These are phyloP conservation scores for Magnusiomyces suaveolens DNA, from an alignment of 1,139 yeast genomes.

Conservation along the genomic window DNA sequence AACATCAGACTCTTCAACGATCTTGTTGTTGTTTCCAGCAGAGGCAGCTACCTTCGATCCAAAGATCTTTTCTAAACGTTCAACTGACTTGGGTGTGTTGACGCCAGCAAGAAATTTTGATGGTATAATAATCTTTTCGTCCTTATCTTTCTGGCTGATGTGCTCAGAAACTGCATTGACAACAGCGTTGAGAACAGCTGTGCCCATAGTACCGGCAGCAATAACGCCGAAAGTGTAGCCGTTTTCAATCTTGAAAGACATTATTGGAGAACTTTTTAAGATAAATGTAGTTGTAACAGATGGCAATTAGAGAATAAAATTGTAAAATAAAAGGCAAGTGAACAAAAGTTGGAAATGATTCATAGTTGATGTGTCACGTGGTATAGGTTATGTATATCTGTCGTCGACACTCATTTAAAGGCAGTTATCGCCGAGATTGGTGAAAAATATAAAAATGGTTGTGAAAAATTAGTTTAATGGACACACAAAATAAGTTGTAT, in stretches of 20 bases:
- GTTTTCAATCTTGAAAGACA: constrained; percentile 20
- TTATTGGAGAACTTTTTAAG: not conserved
- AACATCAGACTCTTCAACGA: constrained; percentile 56
- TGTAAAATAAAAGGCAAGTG: too few species aligned
- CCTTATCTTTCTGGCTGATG: constrained; percentile 20
- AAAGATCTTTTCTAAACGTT: constrained; percentile 39
- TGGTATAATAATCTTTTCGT: constrained; percentile 38
- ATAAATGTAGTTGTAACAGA: not conserved
- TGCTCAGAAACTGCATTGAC: constrained; percentile 36
- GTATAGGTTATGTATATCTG: too few species aligned
- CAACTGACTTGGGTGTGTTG: constrained; percentile 44
- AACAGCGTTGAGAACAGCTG: constrained; percentile 85
- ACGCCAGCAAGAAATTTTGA: constrained; percentile 67
- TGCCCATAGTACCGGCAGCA: constrained; percentile 96
- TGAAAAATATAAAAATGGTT: not conserved
- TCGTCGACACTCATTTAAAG: not conserved
- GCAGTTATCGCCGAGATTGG: not conserved
- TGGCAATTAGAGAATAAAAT: not conserved
- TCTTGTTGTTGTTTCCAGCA: constrained; percentile 46
- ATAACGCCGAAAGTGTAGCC: constrained; percentile 65
- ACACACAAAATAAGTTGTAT: not conserved
- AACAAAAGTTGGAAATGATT: not conserved
- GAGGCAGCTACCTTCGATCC: constrained; percentile 46
- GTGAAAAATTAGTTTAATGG: not conserved
- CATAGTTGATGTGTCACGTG: not conserved